Evolutionary conservation across 345 rosid species (phyloP).

Genomic region (Eucalyptus erythrocorys): DNA sequence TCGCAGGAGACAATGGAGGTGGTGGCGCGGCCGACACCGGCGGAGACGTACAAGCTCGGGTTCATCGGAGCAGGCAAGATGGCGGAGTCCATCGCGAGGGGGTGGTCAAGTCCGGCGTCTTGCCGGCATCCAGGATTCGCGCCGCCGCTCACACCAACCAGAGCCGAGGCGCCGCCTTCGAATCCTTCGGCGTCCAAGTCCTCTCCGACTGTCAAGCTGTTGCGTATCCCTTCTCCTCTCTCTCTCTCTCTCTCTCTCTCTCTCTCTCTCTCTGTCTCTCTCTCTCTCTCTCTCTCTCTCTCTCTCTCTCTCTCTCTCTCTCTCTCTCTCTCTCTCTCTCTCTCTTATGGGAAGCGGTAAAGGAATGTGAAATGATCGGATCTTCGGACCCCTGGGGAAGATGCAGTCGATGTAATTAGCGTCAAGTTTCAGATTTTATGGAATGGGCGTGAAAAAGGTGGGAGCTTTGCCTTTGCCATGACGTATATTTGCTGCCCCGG

Average conservation of each 20-base stretch:
- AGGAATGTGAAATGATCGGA: background rate
- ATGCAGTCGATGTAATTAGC: background rate
- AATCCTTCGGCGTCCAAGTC: conserved; percentile 58
- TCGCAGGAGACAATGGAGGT: background rate
- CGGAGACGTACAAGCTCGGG: conserved; percentile 45
- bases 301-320: background rate
- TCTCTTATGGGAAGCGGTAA: background rate
- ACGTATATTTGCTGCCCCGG: background rate
- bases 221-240: background rate
- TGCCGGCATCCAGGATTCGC: conserved; percentile 60
- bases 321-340: background rate
- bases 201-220: conserved; percentile 40
- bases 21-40: conserved; percentile 30
- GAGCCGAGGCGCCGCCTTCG: conserved; percentile 42
- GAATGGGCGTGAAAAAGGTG: background rate
- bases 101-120: conserved; percentile 61
- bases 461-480: background rate
- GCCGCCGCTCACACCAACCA: conserved; percentile 55
- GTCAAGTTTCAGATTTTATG: background rate
- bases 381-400: background rate
- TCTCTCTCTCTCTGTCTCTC: background rate
- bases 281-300: background rate
- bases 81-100: conserved; percentile 90
- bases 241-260: background rate
- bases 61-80: conserved; percentile 86